These are phyloP conservation scores for Scleromitrula shiraiana DNA, from an alignment of 2,329 filamentous ascomycete genomes.

Conservation along the genomic window DNA sequence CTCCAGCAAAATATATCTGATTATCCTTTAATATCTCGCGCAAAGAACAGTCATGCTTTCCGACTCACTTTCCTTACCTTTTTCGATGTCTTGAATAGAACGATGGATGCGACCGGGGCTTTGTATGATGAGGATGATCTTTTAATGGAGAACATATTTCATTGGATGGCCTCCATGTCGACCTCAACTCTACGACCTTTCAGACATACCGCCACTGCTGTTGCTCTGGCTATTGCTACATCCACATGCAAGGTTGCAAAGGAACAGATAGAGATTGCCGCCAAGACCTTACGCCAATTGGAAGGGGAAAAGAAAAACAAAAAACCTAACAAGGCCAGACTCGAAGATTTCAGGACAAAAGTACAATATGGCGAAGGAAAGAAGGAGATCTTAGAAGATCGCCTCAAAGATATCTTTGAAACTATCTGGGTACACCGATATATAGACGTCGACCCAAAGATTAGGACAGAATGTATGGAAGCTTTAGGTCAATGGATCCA, in stretches of 20 bases:
- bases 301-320: constrained; percentile 69
- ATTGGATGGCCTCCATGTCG: constrained; percentile 88
- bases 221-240: constrained; percentile 71
- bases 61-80: constrained; percentile 71
- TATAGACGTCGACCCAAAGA: constrained; percentile 83
- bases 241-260: constrained; percentile 67
- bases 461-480: constrained; percentile 80
- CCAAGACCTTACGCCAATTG: constrained; percentile 69
- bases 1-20: constrained; percentile 67
- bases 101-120: constrained; percentile 73
- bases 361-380: constrained; percentile 40
- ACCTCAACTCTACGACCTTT: constrained; percentile 83
- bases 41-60: constrained; percentile 69
- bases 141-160: constrained; percentile 79
- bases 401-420: constrained; percentile 81
- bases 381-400: constrained; percentile 53
- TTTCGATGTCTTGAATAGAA: constrained; percentile 66
- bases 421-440: constrained; percentile 93
- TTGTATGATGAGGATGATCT: constrained; percentile 62
- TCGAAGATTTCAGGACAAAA: constrained; percentile 64
- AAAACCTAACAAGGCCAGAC: constrained; percentile 69
- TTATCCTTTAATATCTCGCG: constrained; percentile 82
- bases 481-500: constrained; percentile 86
- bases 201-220: constrained; percentile 84
- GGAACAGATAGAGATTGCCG: constrained; percentile 62